Evolutionary conservation across 2,329 filamentous ascomycete genomes (phyloP), one percentile per base, ranked within the genome.

Genomic region (Fusarium sp.): DNA sequence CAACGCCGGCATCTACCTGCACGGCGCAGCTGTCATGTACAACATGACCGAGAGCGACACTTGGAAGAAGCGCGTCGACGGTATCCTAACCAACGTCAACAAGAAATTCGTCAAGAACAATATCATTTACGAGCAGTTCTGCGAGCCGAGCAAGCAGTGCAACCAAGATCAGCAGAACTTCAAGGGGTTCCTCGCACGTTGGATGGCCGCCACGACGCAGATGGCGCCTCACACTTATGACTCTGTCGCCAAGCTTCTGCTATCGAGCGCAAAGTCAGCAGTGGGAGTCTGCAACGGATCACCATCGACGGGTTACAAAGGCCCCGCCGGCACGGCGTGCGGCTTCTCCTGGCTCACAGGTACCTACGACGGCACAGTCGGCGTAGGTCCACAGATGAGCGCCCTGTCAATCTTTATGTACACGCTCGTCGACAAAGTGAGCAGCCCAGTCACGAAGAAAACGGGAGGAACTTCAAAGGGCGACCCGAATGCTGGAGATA

Each of bases 141-240:
- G 93, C 83, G 93, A 95, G 83, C 83, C 82, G 9, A 82, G 82
- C 67, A 83, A 84, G 65, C 85, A 85, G 30, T 95, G 93, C 86
- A 89, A 94, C 83, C 87, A 87, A 72, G 93, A 95, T 81, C 92
- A 95, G 83, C 88, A 88, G 77, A 91, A 88, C 57, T 95, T 95
- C 89, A 95, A 95, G 83, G 93, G 92, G 13, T 95, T 94, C 81
- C 85, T 94, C 30, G 83, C 90, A 30, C 91, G 93, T 52, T 95
- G 92, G 90, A 82, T 92, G 79, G 87, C 89, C 1, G 84, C 84
- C 20, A 88, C 89, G 2, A 82, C 86, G 8, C 86, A 89, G 79
- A 80, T 92, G 77, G 89, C 88, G 2, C 88, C 90, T 1, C 85
- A 86, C 72, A 89, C 87, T 2, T 84, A 82, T 68, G 81, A 85